Evolutionary conservation across 495 filamentous ascomycete species (phyloP), one percentile per base, ranked within the genome.

Genomic region (Neurospora discreta): DNA sequence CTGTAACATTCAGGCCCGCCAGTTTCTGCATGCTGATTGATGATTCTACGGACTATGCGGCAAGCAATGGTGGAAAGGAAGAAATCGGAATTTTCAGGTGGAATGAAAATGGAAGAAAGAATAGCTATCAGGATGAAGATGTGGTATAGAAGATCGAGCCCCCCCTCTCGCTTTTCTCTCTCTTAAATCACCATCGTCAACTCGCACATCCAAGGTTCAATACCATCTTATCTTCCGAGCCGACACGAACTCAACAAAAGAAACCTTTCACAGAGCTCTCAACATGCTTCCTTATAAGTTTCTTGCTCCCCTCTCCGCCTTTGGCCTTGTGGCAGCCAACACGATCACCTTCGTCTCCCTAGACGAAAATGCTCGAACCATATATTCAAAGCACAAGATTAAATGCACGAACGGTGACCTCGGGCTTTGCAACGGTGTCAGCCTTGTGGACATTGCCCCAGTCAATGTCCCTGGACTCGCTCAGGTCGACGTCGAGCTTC

Each of bases 291-390:
- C 79, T 76, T 68, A 73, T 71, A 72, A 74, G 70, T 68, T 77
- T 70, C 70, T 77, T 42, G 44, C 75, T 60, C 26, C 78, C 43
- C 72, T 77, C 52, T 77, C 80, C 69, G 70, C 78, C 30, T 77
- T 79, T 36, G 73, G 77, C 68, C 42, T 82, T 26, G 75, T 79
- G 65, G 79, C 78, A 39, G 80, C 81, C 73, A 83, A 81, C 81
- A 78, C 78, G 30, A 75, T 87, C 46, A 81, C 82, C 73, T 86
- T 88, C 78, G 42, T 82, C 73, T 82, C 81, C 76, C 82, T 85
- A 74, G 86, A 88, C 72, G 67, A 69, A n/a, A 77, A 78, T n/a
- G 71, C 73, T 68, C 84, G 86, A 70, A 80, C 78, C 39, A 72
- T 87, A 73, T 43, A 73, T 77, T 86, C 85, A 77, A 85, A 81